A percentile compares a stretch with the other conserved stretches of the same genome.
phyloP scores from a whole-genome alignment of 257 asterid genomes.

The Nicotiana noctiflora region DNA sequence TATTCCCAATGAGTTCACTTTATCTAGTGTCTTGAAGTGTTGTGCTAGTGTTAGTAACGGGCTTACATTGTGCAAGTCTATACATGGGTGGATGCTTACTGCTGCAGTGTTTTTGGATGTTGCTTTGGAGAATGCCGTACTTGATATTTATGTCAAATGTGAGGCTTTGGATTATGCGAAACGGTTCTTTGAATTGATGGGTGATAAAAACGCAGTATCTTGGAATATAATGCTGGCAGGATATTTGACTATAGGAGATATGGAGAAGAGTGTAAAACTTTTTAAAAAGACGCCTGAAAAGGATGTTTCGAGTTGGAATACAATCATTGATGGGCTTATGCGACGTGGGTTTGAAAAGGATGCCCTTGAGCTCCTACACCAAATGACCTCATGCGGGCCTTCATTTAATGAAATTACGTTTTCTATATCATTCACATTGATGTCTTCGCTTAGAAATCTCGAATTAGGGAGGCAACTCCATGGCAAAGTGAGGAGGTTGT shows the following conservation, averaged over 20 bases:
- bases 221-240: conserved; percentile 77
- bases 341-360: conserved; percentile 34
- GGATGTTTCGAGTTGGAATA: conserved; percentile 72
- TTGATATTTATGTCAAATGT: conserved; percentile 59
- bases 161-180: conserved; percentile 31
- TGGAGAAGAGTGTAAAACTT: conserved; percentile 31
- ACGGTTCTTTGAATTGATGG: conserved; percentile 43
- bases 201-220: conserved; percentile 39
- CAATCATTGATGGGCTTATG: conserved; percentile 54
- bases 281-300: conserved; percentile 52
- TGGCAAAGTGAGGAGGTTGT: conserved; percentile 40
- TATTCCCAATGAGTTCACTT: conserved; percentile 55
- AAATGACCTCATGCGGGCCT: conserved; percentile 41
- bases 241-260: conserved; percentile 34
- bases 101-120: conserved; percentile 38
- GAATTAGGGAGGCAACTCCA: conserved; percentile 68
- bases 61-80: conserved; percentile 38
- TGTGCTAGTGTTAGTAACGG: conserved; percentile 35
- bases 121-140: conserved; percentile 55
- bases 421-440: conserved; percentile 51
- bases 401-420: conserved; percentile 42
- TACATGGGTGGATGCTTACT: conserved; percentile 55
- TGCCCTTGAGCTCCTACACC: conserved; percentile 44
- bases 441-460: conserved; percentile 38
- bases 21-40: conserved; percentile 59